Evolutionary conservation across 1,284 basidiomycete genomes (phyloP), one percentile per base, ranked within the genome.

Genomic region (Cronartium ribicola): DNA sequence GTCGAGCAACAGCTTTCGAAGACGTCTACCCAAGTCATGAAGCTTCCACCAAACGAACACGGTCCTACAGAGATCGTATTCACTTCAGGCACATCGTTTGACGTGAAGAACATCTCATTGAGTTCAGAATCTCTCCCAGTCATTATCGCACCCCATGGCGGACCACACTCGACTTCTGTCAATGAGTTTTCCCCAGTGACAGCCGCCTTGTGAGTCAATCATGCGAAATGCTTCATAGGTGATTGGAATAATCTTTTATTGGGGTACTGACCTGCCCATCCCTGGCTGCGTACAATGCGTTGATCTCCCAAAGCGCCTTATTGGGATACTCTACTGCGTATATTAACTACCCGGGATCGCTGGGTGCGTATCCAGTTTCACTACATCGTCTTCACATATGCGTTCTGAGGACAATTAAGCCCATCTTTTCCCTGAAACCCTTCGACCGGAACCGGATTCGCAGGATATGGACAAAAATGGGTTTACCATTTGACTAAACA

Each of bases 271-370:
- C 10, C 10, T 10, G 46, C 46, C 46, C n/a, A 10, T 48, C 10
- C 10, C n/a, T 48, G 10, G 10, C 10, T 10, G 46, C n/a, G 46
- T 10, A 48, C n/a, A 48, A 48, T 48, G n/a, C 10, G n/a, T 48
- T 10, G 46, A 48, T 48, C n/a, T n/a, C n/a, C n/a, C n/a, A 55
- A 0, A 83, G 83, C 0, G 85, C 85, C 0, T 80, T 87, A 14
- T 87, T 84, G 81, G 87, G 88, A 76, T 90, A 88, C 88, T 80
- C 79, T 84, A 76, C 89, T 14, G 86, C 86, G 2, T 76, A 85
- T 36, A 86, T 87, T 0, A 90, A 90, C 79, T 91, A 90, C 78
- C 88, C 87, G 0, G 89, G 89, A 0, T 88, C 88, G 0, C 80
- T 85, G 37, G 90, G 89, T 7, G 17, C 66, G 61, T 57, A 46